Evolutionary conservation across 345 rosid species (phyloP).

Genomic region (Excoecaria agallocha): DNA sequence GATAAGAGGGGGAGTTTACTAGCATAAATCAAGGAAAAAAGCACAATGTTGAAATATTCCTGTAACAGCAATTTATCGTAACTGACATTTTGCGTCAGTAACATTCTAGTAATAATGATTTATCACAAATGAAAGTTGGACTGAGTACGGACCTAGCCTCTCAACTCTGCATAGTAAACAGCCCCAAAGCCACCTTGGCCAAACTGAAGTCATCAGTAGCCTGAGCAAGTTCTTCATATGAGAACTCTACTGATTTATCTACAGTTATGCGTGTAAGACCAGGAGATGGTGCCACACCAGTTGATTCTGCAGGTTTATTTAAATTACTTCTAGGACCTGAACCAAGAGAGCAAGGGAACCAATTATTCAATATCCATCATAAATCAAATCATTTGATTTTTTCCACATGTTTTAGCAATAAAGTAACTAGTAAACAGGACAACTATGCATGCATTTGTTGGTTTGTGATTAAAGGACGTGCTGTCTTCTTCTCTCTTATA

Average conservation of each 20-base stretch:
- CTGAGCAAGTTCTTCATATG: constrained; percentile 84
- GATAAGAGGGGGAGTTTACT: constrained; percentile 4
- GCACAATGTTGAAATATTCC: constrained; percentile 2
- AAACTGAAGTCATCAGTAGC: constrained; percentile 82
- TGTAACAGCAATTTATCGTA: constrained; percentile 10
- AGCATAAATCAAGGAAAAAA: neutral
- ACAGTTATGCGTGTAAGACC: constrained; percentile 64
- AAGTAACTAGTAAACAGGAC: neutral
- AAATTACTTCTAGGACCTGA: constrained; percentile 31
- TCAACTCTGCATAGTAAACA: constrained; percentile 81
- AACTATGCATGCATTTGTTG: neutral
- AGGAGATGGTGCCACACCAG: constrained; percentile 34
- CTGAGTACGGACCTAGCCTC: constrained; percentile 74
- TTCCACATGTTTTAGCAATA: neutral
- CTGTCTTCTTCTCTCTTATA: too few relatives aligned
- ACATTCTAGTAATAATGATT: constrained; percentile 3
- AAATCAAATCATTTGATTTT: constrained; percentile 11
- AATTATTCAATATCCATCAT: constrained; percentile 7
- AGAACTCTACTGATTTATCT: constrained; percentile 80
- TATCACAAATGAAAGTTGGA: neutral
- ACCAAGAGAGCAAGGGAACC: constrained; percentile 17
- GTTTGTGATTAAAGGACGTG: neutral
- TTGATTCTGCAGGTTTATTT: constrained; percentile 35
- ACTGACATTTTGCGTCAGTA: neutral
- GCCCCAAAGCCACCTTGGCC: constrained; percentile 93